These are phyloP conservation scores for Cornus florida DNA, from an alignment of 148 eudicot species.

Conservation along the genomic window DNA sequence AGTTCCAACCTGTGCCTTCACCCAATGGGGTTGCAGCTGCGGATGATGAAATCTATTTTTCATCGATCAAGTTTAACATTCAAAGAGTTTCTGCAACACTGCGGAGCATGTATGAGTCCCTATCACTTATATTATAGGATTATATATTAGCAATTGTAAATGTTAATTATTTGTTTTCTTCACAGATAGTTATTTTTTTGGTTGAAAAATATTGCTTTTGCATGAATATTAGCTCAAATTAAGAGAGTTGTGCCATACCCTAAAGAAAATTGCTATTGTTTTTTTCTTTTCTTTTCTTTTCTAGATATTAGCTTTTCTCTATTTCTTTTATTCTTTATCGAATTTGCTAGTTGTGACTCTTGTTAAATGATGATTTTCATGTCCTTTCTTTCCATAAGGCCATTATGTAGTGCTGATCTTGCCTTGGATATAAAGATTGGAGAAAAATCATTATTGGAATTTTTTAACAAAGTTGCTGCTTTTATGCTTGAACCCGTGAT, in stretches of 20 bases:
- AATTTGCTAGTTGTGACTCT: neutral
- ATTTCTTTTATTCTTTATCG: neutral
- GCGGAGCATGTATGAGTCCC: conserved; percentile 56
- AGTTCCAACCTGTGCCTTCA: conserved; percentile 65
- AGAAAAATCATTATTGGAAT: too few relatives aligned
- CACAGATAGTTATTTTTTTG: too few relatives aligned
- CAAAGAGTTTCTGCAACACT: conserved; percentile 50
- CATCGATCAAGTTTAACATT: conserved; percentile 59
- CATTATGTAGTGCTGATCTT: too few relatives aligned
- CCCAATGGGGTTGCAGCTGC: conserved; percentile 32
- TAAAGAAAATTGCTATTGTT: neutral
- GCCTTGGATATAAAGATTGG: too few relatives aligned
- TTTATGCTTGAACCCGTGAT: too few relatives aligned
- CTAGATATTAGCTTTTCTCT: neutral
- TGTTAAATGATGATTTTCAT: neutral
- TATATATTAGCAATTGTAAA: neutral
- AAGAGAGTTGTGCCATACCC: too few relatives aligned
- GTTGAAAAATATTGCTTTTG: too few relatives aligned
- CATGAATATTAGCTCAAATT: too few relatives aligned
- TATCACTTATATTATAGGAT: neutral
- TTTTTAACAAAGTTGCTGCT: too few relatives aligned
- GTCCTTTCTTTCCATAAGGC: too few relatives aligned
- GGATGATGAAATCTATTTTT: conserved; percentile 38
- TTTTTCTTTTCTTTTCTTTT: neutral
- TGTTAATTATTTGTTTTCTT: neutral